Percentiles rank a stretch among this genome's conserved stretches.
Conservation (phyloP, 805 yeast genomes). For the Hanseniaspora clermontiae region DNA sequence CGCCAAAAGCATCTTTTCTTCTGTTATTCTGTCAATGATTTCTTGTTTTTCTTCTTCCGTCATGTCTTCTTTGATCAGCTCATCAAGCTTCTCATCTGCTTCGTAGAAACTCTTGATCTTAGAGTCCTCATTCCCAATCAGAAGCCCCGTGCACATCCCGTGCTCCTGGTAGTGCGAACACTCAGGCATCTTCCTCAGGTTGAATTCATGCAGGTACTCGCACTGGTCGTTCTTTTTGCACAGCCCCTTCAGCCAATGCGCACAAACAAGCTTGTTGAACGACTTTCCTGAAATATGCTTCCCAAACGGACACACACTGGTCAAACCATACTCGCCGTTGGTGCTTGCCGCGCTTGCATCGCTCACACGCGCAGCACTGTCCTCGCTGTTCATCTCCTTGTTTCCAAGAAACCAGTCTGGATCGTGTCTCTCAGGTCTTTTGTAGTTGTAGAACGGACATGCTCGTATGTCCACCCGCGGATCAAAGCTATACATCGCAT, state of each 20-base stretch:
- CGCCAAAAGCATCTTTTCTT: background rate
- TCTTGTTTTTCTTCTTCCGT: constrained; percentile 1
- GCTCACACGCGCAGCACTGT: background rate
- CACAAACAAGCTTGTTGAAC: constrained; percentile 77
- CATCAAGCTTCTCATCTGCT: background rate
- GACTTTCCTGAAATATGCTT: constrained; percentile 64
- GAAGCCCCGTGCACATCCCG: constrained; percentile 70
- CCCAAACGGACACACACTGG: constrained; percentile 49
- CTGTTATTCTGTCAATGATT: background rate
- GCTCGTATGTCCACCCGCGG: constrained; percentile 3
- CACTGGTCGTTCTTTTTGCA: constrained; percentile 95
- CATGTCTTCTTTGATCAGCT: background rate
- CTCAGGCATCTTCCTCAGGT: constrained; percentile 90
- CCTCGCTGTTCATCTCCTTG: background rate
- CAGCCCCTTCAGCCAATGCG: constrained; percentile 94
- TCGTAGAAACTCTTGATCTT: background rate
- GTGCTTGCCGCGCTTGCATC: background rate
- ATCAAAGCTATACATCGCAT: constrained; percentile 11
- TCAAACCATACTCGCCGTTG: constrained; percentile 41
- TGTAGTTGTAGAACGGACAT: constrained; percentile 12
- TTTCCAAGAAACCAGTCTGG: constrained; percentile 9
- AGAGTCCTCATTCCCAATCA: constrained; percentile 5
- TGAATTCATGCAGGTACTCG: constrained; percentile 91
- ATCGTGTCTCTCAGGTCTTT: constrained; percentile 6
- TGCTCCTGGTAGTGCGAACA: constrained; percentile 72